phyloP scores from a whole-genome alignment of 257 asterid genomes.

The Solanum appendiculatum region DNA sequence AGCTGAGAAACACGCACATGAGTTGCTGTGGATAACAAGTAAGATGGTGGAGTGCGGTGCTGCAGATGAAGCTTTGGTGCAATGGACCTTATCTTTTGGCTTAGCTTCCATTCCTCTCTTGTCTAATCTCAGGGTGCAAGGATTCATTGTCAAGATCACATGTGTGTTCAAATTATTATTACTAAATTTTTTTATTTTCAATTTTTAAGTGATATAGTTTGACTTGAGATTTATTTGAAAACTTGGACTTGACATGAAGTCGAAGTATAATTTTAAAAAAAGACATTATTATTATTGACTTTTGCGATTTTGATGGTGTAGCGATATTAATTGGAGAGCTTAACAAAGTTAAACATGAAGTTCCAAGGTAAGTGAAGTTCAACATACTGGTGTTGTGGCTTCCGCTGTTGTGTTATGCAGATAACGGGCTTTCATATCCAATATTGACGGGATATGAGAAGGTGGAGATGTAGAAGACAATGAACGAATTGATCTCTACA shows the following conservation, averaged over 20 bases:
- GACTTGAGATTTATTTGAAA: neutral
- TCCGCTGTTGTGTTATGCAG: slow-evolving; percentile 21
- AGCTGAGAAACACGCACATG: slow-evolving; percentile 24
- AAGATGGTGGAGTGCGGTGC: slow-evolving; percentile 18
- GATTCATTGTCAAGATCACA: slow-evolving; percentile 15
- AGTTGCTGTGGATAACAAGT: slow-evolving; percentile 17
- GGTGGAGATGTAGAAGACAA: slow-evolving; percentile 19
- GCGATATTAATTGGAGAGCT: slow-evolving; percentile 17
- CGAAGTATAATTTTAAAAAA: neutral
- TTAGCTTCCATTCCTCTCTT: slow-evolving; percentile 15
- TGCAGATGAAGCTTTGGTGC: slow-evolving; percentile 17
- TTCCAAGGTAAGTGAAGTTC: slow-evolving; percentile 12
- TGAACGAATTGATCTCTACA: slow-evolving; percentile 5
- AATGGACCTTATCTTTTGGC: slow-evolving; percentile 19
- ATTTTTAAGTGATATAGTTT: neutral
- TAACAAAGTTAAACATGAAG: neutral
- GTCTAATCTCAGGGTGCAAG: slow-evolving; percentile 15
- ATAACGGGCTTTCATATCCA: slow-evolving; percentile 14
- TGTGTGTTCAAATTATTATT: neutral
- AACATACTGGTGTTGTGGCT: slow-evolving; percentile 13
- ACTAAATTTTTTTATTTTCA: neutral
- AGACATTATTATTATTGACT: neutral
- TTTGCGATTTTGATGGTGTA: neutral
- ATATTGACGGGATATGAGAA: slow-evolving; percentile 13
- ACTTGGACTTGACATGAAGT: neutral